Evolutionary conservation across 345 rosid species (phyloP).

Genomic region (Hypericum androsaemum): DNA sequence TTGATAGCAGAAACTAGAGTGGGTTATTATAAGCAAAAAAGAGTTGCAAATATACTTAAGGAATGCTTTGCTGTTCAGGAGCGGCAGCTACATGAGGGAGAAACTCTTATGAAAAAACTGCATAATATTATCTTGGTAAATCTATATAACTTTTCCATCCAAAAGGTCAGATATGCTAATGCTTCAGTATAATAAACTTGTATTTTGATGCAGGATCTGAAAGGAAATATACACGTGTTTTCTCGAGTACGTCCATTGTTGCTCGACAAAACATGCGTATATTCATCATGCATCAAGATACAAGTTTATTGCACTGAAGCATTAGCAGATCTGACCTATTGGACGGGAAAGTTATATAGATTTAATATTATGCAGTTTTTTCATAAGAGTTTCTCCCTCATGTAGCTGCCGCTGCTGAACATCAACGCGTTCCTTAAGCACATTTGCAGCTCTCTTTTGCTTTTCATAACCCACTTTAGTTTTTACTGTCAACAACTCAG

Average conservation of each 20-base stretch:
- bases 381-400: constrained; percentile 74
- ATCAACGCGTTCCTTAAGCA: constrained; percentile 45
- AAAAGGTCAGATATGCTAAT: background rate
- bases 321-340: background rate
- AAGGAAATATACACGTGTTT: constrained; percentile 97
- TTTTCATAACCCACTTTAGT: no score
- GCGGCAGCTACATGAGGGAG: constrained; percentile 59
- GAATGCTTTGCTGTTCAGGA: constrained; percentile 54
- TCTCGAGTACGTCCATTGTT: no score
- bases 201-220: constrained; percentile 50
- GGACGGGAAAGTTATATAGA: background rate
- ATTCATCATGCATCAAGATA: constrained; percentile 48
- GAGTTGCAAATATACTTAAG: constrained; percentile 28
- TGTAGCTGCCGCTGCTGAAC: constrained; percentile 47
- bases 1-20: no score
- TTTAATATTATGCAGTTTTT: constrained; percentile 71
- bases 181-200: no score
- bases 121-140: constrained; percentile 84
- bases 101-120: constrained; percentile 59
- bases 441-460: constrained; percentile 8
- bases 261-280: constrained; percentile 90
- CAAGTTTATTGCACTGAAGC: no score
- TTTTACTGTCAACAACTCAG: no score
- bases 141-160: background rate
- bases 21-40: no score